Evolutionary conservation across 257 asterid genomes (phyloP).

Genomic region (Anisodus tanguticus): DNA sequence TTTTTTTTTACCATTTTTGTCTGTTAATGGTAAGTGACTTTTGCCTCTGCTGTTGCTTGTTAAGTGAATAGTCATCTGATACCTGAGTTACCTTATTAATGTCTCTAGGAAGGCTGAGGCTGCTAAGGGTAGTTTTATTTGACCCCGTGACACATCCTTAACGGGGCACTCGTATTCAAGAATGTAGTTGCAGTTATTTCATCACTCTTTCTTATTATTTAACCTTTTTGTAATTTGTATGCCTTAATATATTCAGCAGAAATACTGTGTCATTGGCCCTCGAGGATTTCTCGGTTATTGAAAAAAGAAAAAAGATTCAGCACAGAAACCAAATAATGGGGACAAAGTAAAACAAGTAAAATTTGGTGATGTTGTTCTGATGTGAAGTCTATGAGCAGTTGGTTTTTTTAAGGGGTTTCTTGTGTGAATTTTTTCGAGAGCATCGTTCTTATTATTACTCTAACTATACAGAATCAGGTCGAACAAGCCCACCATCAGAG

Average conservation of each 20-base stretch:
- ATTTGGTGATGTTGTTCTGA: background rate
- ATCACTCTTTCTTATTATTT: background rate
- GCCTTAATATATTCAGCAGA: background rate
- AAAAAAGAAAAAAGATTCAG: background rate
- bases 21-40: background rate
- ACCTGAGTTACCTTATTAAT: background rate
- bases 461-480: conserved; percentile 32
- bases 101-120: background rate
- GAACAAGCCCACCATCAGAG: conserved; percentile 3
- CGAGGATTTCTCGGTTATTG: too few species aligned
- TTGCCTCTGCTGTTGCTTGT: background rate
- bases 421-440: conserved; percentile 24
- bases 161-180: background rate
- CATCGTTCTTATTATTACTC: conserved; percentile 25
- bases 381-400: background rate
- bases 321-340: background rate
- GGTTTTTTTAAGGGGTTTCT: background rate
- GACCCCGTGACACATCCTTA: background rate
- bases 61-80: background rate
- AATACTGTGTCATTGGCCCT: too few species aligned
- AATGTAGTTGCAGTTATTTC: background rate
- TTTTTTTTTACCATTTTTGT: background rate
- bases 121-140: background rate
- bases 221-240: background rate
- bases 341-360: background rate